phyloP scores from a whole-genome alignment of 306 rosid genomes.

The Delonix regia region DNA sequence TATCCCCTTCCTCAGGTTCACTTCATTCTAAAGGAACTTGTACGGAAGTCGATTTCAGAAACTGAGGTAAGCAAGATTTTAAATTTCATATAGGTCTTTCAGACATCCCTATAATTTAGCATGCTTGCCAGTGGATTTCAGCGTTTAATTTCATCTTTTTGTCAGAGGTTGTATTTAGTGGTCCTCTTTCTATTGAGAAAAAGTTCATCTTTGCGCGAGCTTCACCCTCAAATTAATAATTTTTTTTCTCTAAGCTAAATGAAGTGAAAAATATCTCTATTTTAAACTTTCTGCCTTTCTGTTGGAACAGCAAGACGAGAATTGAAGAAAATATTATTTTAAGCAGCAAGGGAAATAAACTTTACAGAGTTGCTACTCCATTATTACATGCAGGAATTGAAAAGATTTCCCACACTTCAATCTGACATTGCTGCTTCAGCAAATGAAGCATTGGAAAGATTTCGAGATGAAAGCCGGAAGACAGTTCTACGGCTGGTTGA shows the following conservation, averaged over 20 bases:
- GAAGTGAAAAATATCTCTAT: neutral
- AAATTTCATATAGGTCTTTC: constrained; percentile 16
- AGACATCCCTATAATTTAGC: constrained; percentile 7
- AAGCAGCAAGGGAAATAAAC: constrained; percentile 8
- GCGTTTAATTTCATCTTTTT: neutral
- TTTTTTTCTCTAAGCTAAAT: neutral
- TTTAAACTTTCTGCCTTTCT: neutral
- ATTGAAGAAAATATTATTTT: neutral
- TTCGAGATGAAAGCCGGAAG: constrained; percentile 90
- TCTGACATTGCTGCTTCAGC: constrained; percentile 88
- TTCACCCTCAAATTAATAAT: neutral
- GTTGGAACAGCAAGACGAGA: neutral
- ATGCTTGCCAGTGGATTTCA: constrained; percentile 10
- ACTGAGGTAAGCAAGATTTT: constrained; percentile 65
- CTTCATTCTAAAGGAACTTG: constrained; percentile 92
- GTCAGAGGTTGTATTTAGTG: constrained; percentile 1
- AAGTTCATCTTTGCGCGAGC: neutral
- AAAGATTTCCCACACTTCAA: constrained; percentile 88
- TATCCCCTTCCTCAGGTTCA: constrained; percentile 70
- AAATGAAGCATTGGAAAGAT: constrained; percentile 83
- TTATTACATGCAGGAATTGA: constrained; percentile 72
- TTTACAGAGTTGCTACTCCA: constrained; percentile 27
- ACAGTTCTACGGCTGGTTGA: constrained; percentile 90
- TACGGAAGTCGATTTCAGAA: constrained; percentile 90
- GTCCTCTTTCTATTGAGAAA: constrained; percentile 20